A percentile compares a stretch with the other conserved stretches of the same genome.
phyloP scores from a whole-genome alignment of 495 filamentous ascomycete genomes.

The Parachaetomium inaequale region DNA sequence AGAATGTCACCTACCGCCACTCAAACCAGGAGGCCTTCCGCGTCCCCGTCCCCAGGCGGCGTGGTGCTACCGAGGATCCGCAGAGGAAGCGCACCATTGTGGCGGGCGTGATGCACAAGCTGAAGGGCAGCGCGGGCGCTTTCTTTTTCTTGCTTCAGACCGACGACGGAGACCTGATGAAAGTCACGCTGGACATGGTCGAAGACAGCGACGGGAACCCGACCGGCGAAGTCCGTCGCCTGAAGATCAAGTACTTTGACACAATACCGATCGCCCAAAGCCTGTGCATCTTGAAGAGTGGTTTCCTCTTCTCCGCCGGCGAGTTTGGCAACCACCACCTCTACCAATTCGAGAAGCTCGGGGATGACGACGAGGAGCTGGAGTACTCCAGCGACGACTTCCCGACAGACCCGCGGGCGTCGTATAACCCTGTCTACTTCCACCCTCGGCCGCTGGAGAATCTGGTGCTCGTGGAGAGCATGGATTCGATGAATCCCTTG shows the following conservation, averaged over 20 bases:
- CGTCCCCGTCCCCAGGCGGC: slow-evolving; percentile 81
- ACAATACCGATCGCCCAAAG: slow-evolving; percentile 85
- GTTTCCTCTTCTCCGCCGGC: slow-evolving; percentile 88
- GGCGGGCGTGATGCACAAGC: slow-evolving; percentile 92
- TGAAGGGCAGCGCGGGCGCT: slow-evolving; percentile 72
- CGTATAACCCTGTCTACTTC: slow-evolving; percentile 78
- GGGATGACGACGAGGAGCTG: slow-evolving; percentile 88
- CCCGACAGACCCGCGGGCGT: slow-evolving; percentile 64
- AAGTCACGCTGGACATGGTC: slow-evolving; percentile 86
- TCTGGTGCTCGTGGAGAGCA: slow-evolving; percentile 76
- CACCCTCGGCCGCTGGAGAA: slow-evolving; percentile 75
- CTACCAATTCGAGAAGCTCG: slow-evolving; percentile 95
- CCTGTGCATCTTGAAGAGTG: slow-evolving; percentile 90
- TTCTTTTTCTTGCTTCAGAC: slow-evolving; percentile 97
- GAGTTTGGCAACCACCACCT: slow-evolving; percentile 92
- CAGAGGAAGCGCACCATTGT: slow-evolving; percentile 81
- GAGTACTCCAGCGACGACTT: slow-evolving; percentile 82
- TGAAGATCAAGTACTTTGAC: slow-evolving; percentile 98
- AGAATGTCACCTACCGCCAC: slow-evolving; percentile 91
- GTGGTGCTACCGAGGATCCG: slow-evolving; percentile 85
- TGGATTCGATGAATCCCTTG: slow-evolving; percentile 85
- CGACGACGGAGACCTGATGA: slow-evolving; percentile 96
- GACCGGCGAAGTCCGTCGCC: slow-evolving; percentile 70
- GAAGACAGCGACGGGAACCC: slow-evolving; percentile 74
- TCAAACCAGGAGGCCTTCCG: slow-evolving; percentile 86